Evolutionary conservation across 2,329 filamentous ascomycete species (phyloP).

Genomic region (Zymoseptoria brevis): DNA sequence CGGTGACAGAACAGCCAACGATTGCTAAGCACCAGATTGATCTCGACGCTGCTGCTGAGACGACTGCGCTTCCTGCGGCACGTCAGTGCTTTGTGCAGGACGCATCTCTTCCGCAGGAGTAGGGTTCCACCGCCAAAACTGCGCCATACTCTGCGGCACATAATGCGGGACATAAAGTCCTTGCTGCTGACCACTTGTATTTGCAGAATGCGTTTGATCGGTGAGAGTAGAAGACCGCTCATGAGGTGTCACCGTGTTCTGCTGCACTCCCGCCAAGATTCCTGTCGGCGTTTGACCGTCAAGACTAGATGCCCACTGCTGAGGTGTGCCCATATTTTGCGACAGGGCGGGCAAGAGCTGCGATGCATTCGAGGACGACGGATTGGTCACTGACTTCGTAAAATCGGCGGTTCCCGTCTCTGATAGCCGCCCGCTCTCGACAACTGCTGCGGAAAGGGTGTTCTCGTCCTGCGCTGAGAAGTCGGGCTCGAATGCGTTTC

Average conservation of each 20-base stretch:
- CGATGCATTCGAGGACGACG: background rate
- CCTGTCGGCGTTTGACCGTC: too few relatives aligned
- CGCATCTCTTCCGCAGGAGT: background rate
- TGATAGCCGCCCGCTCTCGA: too few relatives aligned
- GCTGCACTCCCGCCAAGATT: too few relatives aligned
- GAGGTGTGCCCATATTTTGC: background rate
- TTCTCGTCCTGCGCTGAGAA: background rate
- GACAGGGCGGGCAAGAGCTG: background rate
- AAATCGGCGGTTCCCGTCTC: background rate
- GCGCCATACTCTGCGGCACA: background rate
- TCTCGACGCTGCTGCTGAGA: background rate
- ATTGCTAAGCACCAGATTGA: background rate
- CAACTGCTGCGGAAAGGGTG: background rate
- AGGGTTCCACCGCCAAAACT: background rate
- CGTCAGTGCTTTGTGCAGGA: background rate
- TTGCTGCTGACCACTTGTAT: too few relatives aligned
- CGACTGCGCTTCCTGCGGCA: background rate
- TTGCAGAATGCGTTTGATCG: too few relatives aligned
- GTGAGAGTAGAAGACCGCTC: too few relatives aligned
- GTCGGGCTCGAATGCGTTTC: background rate
- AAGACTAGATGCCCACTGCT: too few relatives aligned
- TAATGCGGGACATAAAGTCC: background rate
- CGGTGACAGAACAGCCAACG: too few relatives aligned
- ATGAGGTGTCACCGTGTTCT: too few relatives aligned
- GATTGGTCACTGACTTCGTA: rapidly evolving